Percentiles rank a stretch among this genome's conserved stretches.
Conservation (phyloP, 371 early-diverging fungal genomes). For the Phascolomyces articulosus region DNA sequence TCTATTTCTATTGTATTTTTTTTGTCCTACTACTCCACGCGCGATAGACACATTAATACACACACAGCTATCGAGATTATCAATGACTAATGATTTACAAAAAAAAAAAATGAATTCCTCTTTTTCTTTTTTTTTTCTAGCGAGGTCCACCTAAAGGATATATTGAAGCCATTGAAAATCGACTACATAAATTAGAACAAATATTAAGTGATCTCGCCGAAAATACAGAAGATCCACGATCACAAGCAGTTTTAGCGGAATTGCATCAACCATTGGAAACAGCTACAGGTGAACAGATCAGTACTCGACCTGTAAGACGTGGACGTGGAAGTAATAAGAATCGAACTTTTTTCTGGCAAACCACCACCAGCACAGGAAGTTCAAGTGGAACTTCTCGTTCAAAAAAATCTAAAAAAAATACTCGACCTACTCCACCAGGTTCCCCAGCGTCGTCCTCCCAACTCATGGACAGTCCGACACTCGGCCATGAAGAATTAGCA, state of each 20-base stretch:
- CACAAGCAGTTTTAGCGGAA: conserved; percentile 55
- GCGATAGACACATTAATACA: no score
- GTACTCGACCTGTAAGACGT: conserved; percentile 40
- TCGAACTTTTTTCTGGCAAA: conserved; percentile 31
- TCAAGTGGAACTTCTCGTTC: no score
- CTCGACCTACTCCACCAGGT: background rate
- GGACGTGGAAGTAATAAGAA: conserved; percentile 15
- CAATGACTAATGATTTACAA: background rate
- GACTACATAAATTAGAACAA: conserved; percentile 65
- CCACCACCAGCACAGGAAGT: background rate
- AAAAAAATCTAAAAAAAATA: background rate
- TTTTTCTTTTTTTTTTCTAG: conserved; percentile 22
- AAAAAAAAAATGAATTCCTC: no score
- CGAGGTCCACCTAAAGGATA: conserved; percentile 77
- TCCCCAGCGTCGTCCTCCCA: conserved; percentile 8
- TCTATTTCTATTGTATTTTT: background rate
- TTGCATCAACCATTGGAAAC: conserved; percentile 57
- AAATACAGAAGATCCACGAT: conserved; percentile 50
- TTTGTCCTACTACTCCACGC: no score
- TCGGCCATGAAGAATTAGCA: background rate
- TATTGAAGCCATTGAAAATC: conserved; percentile 72
- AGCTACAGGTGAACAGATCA: conserved; percentile 48
- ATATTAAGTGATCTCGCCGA: conserved; percentile 59
- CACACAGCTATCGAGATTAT: no score
- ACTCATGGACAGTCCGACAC: background rate